Conservation (phyloP, 208 protist genomes). For the Wallacemonas sp. region DNA sequence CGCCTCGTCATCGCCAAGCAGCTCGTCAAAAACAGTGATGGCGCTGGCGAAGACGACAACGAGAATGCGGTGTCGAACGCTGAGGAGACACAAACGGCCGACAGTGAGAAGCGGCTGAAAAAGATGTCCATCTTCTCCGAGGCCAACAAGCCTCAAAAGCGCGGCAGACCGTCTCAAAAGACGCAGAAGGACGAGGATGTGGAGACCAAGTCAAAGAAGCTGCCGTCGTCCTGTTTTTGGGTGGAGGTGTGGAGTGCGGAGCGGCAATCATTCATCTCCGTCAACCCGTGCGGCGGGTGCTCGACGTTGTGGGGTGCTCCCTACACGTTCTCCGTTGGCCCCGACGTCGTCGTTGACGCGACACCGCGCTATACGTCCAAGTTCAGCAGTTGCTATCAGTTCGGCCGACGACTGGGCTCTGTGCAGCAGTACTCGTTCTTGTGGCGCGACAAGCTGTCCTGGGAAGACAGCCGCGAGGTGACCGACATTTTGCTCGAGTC, state of each 20-base stretch:
- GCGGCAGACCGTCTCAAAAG: conserved; percentile 7
- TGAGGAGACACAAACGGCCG: conserved; percentile 2
- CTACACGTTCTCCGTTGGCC: conserved; percentile 79
- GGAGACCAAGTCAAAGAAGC: conserved; percentile 41
- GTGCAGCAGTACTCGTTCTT: conserved; percentile 69
- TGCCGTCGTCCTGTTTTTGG: conserved; percentile 84
- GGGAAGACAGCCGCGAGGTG: conserved; percentile 82
- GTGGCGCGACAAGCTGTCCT: conserved; percentile 69
- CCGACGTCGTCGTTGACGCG: conserved; percentile 69
- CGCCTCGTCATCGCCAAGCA: conserved; percentile 47
- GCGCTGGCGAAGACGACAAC: neutral
- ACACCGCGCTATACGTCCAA: conserved; percentile 85
- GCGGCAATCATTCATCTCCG: conserved; percentile 74
- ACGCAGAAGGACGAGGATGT: conserved; percentile 18
- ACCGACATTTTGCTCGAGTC: conserved; percentile 66
- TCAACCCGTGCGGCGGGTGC: conserved; percentile 78
- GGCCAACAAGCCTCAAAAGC: conserved; percentile 21
- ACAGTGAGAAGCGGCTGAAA: conserved; percentile 9
- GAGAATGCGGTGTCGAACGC: neutral
- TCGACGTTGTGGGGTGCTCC: conserved; percentile 80
- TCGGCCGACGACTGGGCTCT: conserved; percentile 56
- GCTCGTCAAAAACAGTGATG: conserved; percentile 18
- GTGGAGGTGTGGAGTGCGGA: conserved; percentile 87
- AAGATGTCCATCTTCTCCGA: conserved; percentile 48
- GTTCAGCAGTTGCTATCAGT: conserved; percentile 67